Evolutionary conservation across 192 early-diverging fungal species (phyloP), one percentile per base, ranked within the genome.

Genomic region (Linnemannia hyalina): DNA sequence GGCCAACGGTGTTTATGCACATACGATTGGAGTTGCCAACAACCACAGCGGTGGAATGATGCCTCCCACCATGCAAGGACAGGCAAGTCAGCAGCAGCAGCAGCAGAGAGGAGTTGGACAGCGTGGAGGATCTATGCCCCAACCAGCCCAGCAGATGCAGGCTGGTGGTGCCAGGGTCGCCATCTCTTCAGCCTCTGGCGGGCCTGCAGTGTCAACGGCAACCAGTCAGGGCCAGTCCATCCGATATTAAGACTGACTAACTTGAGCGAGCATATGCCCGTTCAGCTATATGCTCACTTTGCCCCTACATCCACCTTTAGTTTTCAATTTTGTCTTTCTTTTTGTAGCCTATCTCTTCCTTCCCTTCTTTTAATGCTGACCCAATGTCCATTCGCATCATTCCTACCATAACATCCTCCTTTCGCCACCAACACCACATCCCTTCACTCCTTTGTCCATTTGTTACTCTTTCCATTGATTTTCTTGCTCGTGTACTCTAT

Each of bases 1-100:
- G 57, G 89, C 93, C 15, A 94, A 93, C 76, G 96, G 94, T 35
- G 93, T 93, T 0, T 93, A 92, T 63, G 49, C 86, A 63, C 81
- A 88, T 32, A 77, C 82, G 29, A 82, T 82, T 22, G 49, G 63
- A 68, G 49, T 77, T 15, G 57, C 78, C 22, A 74, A 68, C 49
- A 74, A 49, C 16, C 71, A 73, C 26, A 74, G 69, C 44, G 82
- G 82, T 26, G 85, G 86, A 38, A 85, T 88, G 82, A 49, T 84
- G 35, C 44, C 73, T 15, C 76, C 76, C 35, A 68, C 32, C 10
- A 46, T 68, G 60, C 77, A 82, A 36, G 55, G 52, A 42, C 69
- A 35, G 41, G 57, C n/a, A 57, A 49, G 29, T 38, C 68, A 74
- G 35, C 75, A 55, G 29, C 74, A 79, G 46, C 70, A 77, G 44